Evolutionary conservation across 257 asterid species (phyloP).

Genomic region (Anisodus tanguticus): DNA sequence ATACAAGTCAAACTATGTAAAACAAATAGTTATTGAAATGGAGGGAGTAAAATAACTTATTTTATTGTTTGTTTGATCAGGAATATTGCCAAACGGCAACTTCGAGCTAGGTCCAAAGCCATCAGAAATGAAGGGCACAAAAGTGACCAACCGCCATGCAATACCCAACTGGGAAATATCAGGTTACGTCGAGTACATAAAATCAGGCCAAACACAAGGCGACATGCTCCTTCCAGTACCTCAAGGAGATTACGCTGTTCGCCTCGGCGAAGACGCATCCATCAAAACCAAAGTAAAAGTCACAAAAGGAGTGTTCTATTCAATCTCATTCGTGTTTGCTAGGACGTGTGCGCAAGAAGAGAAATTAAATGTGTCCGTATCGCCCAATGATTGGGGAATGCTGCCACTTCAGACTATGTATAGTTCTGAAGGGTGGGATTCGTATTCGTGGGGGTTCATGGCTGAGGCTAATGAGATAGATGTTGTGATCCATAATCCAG

Average conservation of each 20-base stretch:
- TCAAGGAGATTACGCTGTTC: slow-evolving; percentile 36
- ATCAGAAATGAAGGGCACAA: slow-evolving; percentile 29
- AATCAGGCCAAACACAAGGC: slow-evolving; percentile 36
- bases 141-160: slow-evolving; percentile 27
- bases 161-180: slow-evolving; percentile 36
- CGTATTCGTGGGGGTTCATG: slow-evolving; percentile 30
- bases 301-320: slow-evolving; percentile 27
- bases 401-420: slow-evolving; percentile 36
- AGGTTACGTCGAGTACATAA: slow-evolving; percentile 34
- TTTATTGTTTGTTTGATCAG: slow-evolving; percentile 18
- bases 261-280: slow-evolving; percentile 36
- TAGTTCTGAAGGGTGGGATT: slow-evolving; percentile 38
- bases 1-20: too few relatives aligned
- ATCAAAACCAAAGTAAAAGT: slow-evolving; percentile 27
- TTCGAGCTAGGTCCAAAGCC: slow-evolving; percentile 35
- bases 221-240: slow-evolving; percentile 38
- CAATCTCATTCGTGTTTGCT: slow-evolving; percentile 27
- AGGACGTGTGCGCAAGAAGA: slow-evolving; percentile 41
- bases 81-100: slow-evolving; percentile 35
- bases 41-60: not conserved
- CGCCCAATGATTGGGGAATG: slow-evolving; percentile 31
- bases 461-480: slow-evolving; percentile 23
- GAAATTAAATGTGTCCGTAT: slow-evolving; percentile 34
- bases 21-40: too few relatives aligned
- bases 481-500: slow-evolving; percentile 35